Conservation (phyloP, 148 eudicot species). For the Arbutus unedo region DNA sequence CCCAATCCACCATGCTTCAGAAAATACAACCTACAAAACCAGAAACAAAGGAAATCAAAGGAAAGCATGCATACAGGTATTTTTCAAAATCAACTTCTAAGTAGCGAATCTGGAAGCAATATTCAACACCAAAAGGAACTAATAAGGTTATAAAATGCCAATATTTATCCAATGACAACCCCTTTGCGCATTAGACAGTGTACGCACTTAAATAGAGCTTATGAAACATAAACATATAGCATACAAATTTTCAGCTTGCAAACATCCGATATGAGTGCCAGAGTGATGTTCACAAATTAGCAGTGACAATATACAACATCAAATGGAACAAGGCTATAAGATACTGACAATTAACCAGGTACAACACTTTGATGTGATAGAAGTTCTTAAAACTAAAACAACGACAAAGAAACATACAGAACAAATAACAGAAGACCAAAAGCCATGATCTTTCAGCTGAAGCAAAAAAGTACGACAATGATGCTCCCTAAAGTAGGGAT, state of each 20-base stretch:
- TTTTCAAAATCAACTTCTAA: neutral
- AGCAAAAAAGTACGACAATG: neutral
- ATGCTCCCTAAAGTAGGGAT: neutral
- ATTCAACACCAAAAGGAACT: slow-evolving; percentile 4
- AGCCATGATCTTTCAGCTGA: neutral
- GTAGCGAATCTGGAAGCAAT: neutral
- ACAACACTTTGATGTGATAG: neutral
- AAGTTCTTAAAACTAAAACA: neutral
- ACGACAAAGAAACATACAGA: neutral
- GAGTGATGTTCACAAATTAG: neutral
- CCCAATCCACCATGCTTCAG: slow-evolving; percentile 96
- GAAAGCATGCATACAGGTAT: neutral
- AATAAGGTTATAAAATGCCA: neutral
- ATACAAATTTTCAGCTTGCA: neutral
- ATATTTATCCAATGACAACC: neutral
- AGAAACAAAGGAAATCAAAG: slow-evolving; percentile 13
- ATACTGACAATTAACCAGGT: neutral
- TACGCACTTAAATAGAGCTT: neutral
- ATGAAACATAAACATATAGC: neutral
- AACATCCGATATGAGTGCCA: neutral
- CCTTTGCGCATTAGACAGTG: neutral
- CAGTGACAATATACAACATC: neutral
- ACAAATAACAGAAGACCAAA: neutral
- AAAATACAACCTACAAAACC: slow-evolving; percentile 72
- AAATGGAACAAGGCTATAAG: neutral